Evolutionary conservation across 2,329 filamentous ascomycete species (phyloP).

Genomic region (Fusarium chuoi): DNA sequence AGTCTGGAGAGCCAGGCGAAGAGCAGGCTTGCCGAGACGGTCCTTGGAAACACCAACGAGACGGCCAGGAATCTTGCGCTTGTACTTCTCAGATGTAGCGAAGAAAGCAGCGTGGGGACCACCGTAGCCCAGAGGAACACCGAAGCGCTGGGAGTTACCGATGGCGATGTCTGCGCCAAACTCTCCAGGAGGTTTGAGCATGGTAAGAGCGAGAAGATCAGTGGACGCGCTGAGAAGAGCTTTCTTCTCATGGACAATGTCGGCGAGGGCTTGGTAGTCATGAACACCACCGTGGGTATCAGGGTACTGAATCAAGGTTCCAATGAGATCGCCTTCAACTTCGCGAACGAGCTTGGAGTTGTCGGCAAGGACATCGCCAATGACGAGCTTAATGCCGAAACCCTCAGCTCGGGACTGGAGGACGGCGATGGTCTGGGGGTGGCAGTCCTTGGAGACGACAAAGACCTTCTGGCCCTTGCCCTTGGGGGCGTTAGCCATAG

Average conservation of each 20-base stretch:
- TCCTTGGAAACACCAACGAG: conserved; percentile 92
- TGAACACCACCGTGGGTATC: conserved; percentile 87
- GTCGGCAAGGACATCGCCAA: conserved; percentile 77
- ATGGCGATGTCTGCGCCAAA: conserved; percentile 96
- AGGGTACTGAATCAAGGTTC: conserved; percentile 92
- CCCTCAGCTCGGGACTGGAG: conserved; percentile 86
- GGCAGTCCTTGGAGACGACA: conserved; percentile 82
- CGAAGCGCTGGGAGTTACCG: conserved; percentile 89
- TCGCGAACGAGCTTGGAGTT: conserved; percentile 73
- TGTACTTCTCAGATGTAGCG: conserved; percentile 80
- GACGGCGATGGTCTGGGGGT: conserved; percentile 88
- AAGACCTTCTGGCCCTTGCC: conserved; percentile 82
- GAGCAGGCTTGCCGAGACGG: conserved; percentile 73
- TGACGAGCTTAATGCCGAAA: conserved; percentile 84
- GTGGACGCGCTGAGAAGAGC: conserved; percentile 88
- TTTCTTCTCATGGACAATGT: conserved; percentile 80
- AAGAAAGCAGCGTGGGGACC: conserved; percentile 97
- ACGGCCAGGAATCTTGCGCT: conserved; percentile 92
- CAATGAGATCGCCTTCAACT: conserved; percentile 83
- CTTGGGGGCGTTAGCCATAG: conserved; percentile 71
- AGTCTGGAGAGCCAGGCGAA: conserved; percentile 81
- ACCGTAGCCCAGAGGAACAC: conserved; percentile 91
- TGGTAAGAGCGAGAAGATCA: conserved; percentile 86
- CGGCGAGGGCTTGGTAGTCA: conserved; percentile 77
- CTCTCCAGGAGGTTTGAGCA: conserved; percentile 89